A percentile compares a stretch with the other conserved stretches of the same genome.
phyloP scores from a whole-genome alignment of 352 stramenopile species.

The Globisporangium solare region DNA sequence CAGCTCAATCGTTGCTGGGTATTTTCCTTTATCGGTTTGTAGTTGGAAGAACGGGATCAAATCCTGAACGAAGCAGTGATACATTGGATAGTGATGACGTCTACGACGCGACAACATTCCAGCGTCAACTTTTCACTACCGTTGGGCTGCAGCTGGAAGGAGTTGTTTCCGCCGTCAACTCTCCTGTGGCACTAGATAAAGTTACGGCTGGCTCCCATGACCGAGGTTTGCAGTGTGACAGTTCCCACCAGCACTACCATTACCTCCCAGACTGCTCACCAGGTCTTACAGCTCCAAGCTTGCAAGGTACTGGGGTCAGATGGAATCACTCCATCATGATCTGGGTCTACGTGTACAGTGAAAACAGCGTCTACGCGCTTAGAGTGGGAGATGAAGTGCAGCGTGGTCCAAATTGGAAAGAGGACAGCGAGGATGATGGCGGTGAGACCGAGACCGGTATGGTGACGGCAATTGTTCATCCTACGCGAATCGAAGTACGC shows the following conservation, averaged over 20 bases:
- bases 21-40: conserved; percentile 66
- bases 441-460: conserved; percentile 25
- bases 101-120: conserved; percentile 43
- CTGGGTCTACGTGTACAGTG: conserved; percentile 56
- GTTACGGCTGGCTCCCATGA: not conserved
- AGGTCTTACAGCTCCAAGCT: conserved; percentile 33
- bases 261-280: conserved; percentile 37
- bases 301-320: conserved; percentile 24
- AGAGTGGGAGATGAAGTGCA: conserved; percentile 68
- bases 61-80: conserved; percentile 8
- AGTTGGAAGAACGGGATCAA: conserved; percentile 22
- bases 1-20: conserved; percentile 51
- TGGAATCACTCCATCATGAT: conserved; percentile 82
- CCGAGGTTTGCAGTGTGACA: not conserved
- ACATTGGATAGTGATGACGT: conserved; percentile 17
- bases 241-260: conserved; percentile 13
- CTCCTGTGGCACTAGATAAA: not conserved
- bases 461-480: conserved; percentile 37
- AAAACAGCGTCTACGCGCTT: conserved; percentile 40
- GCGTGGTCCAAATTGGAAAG: conserved; percentile 45
- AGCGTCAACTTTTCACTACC: conserved; percentile 59
- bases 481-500: conserved; percentile 43
- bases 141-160: conserved; percentile 63
- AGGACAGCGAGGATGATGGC: conserved; percentile 14
- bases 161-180: conserved; percentile 27